phyloP scores from a whole-genome alignment of 805 yeast species.

The Yamadazyma akitaensis region DNA sequence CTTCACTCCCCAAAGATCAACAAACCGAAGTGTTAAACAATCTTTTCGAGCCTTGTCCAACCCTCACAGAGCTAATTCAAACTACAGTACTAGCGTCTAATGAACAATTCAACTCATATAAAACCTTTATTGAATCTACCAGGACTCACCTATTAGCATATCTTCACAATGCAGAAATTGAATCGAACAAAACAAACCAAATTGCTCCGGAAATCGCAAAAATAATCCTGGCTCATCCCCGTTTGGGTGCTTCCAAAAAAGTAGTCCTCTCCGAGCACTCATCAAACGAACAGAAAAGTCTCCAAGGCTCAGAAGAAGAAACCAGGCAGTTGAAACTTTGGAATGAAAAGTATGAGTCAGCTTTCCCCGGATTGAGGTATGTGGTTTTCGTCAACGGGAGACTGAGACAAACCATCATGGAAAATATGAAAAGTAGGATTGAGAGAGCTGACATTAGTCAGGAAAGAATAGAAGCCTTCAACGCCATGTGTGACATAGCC shows the following conservation, averaged over 20 bases:
- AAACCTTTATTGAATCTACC: constrained; percentile 43
- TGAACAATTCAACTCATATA: constrained; percentile 18
- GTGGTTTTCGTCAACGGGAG: constrained; percentile 91
- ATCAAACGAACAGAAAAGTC: constrained; percentile 63
- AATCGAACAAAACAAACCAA: constrained; percentile 18
- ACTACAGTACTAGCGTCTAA: constrained; percentile 22
- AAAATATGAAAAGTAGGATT: constrained; percentile 58
- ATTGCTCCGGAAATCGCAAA: constrained; percentile 31
- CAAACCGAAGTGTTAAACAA: constrained; percentile 39
- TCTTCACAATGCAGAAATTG: constrained; percentile 22
- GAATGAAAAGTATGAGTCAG: constrained; percentile 60
- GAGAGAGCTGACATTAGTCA: constrained; percentile 45
- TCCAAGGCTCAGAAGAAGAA: constrained; percentile 49
- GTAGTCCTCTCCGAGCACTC: constrained; percentile 61
- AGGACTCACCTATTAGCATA: constrained; percentile 37
- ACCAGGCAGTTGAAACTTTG: constrained; percentile 47
- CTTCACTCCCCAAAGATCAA: constrained; percentile 28
- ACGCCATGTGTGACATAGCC: constrained; percentile 93
- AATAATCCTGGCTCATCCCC: constrained; percentile 88
- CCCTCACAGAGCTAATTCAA: constrained; percentile 34
- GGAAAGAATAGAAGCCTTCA: constrained; percentile 67
- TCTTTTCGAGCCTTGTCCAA: constrained; percentile 63
- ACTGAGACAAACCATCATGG: constrained; percentile 60
- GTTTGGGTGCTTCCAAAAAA: constrained; percentile 63
- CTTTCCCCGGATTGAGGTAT: constrained; percentile 67